A percentile compares a stretch with the other conserved stretches of the same genome.
These are phyloP conservation scores for Linanthus parryae DNA, from an alignment of 148 eudicot species.

Conservation along the genomic window DNA sequence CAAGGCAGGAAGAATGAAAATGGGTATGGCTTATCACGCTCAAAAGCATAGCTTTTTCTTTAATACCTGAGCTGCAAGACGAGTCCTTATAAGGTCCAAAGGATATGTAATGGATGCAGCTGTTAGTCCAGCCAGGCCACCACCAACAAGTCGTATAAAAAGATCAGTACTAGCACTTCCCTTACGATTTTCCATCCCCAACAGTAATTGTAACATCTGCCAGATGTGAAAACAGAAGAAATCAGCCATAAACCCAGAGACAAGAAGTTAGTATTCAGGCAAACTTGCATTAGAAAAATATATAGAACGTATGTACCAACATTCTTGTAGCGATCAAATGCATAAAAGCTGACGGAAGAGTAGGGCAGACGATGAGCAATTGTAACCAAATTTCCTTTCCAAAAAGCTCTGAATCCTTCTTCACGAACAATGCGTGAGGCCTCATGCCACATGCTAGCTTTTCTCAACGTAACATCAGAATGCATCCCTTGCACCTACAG, in stretches of 20 bases:
- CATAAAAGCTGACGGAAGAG: constrained; percentile 83
- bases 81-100: constrained; percentile 70
- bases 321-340: constrained; percentile 81
- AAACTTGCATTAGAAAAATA: neutral
- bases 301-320: constrained; percentile 48
- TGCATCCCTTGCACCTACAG: constrained; percentile 93
- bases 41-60: neutral
- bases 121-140: constrained; percentile 87
- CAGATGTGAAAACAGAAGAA: constrained; percentile 7
- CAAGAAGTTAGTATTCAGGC: neutral
- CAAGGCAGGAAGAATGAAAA: too few relatives aligned
- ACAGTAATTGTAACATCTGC: constrained; percentile 57
- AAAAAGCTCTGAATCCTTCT: constrained; percentile 88
- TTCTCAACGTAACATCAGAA: constrained; percentile 59
- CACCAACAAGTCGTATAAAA: constrained; percentile 63
- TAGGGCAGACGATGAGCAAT: constrained; percentile 94
- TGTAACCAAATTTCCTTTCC: constrained; percentile 97
- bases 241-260: neutral
- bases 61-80: constrained; percentile 69
- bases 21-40: too few relatives aligned
- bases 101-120: constrained; percentile 71
- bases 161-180: constrained; percentile 45
- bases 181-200: constrained; percentile 40
- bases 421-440: constrained; percentile 71
- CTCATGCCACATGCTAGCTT: constrained; percentile 74